Evolutionary conservation across 1,284 basidiomycete genomes (phyloP).

Genomic region (Bjerkandera adusta): DNA sequence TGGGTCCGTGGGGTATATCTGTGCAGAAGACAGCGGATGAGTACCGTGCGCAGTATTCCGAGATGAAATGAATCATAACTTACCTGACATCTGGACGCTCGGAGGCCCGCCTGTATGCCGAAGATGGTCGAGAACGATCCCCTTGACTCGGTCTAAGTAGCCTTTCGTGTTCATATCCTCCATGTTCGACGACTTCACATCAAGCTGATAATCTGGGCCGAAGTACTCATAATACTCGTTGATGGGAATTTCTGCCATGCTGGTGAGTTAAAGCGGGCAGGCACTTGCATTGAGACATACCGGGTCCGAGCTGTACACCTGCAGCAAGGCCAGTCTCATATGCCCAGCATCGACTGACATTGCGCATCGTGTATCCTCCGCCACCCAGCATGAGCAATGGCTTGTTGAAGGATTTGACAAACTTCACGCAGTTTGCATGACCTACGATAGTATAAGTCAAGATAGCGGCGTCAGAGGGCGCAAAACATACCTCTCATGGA

Average conservation of each 20-base stretch:
- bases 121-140: conserved; percentile 90
- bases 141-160: conserved; percentile 92
- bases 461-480: no score
- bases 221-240: conserved; percentile 99
- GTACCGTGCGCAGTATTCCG: neutral
- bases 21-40: no score
- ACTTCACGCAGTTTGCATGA: conserved; percentile 96
- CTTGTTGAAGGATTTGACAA: conserved; percentile 95
- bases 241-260: conserved; percentile 78
- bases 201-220: conserved; percentile 96
- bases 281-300: conserved; percentile 37
- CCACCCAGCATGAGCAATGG: conserved; percentile 93
- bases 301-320: conserved; percentile 87
- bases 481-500: conserved; percentile 83
- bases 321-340: conserved; percentile 97
- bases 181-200: conserved; percentile 94
- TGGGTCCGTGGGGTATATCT: conserved; percentile 79
- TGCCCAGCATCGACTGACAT: conserved; percentile 96
- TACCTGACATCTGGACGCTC: conserved; percentile 86
- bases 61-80: conserved; percentile 19
- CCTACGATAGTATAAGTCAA: conserved; percentile 40
- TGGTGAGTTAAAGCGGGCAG: neutral
- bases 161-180: conserved; percentile 94
- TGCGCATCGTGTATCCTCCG: conserved; percentile 98
- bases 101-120: conserved; percentile 84